Conservation (phyloP, 1,284 basidiomycete genomes). For the Malassezia furfur region DNA sequence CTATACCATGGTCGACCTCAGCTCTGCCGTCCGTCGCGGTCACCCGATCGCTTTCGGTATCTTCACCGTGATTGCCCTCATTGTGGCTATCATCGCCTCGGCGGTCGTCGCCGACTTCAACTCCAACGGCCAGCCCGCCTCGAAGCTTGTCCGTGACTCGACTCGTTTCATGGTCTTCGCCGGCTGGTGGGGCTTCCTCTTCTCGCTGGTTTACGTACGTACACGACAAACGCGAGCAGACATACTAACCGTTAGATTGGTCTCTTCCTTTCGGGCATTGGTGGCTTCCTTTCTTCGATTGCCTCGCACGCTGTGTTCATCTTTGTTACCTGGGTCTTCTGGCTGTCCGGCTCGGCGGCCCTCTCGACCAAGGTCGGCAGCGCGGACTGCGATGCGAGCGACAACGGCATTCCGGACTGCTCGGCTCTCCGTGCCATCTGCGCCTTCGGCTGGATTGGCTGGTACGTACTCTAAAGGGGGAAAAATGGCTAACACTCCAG, state of each 20-base stretch:
- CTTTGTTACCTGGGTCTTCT: conserved; percentile 43
- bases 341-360: conserved; percentile 38
- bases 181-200: conserved; percentile 45
- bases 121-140: conserved; percentile 27
- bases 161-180: conserved; percentile 41
- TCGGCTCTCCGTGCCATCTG: conserved; percentile 36
- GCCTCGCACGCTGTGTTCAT: conserved; percentile 40
- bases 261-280: conserved; percentile 42
- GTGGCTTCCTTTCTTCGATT: conserved; percentile 44
- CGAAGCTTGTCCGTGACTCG: conserved; percentile 22
- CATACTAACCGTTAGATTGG: conserved; percentile 25
- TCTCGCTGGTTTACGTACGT: conserved; percentile 39
- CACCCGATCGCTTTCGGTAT: conserved; percentile 41
- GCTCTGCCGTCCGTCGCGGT: conserved; percentile 27
- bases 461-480: conserved; percentile 20
- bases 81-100: conserved; percentile 42
- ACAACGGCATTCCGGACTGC: conserved; percentile 31
- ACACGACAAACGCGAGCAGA: background rate
- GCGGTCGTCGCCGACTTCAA: conserved; percentile 37
- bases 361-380: conserved; percentile 30
- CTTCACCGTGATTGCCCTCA: conserved; percentile 35
- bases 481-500: background rate
- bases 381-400: conserved; percentile 5
- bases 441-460: conserved; percentile 46
- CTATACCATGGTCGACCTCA: conserved; percentile 13